Evolutionary conservation across 495 filamentous ascomycete genomes (phyloP).

Genomic region (Aspergillus mulundensis): DNA sequence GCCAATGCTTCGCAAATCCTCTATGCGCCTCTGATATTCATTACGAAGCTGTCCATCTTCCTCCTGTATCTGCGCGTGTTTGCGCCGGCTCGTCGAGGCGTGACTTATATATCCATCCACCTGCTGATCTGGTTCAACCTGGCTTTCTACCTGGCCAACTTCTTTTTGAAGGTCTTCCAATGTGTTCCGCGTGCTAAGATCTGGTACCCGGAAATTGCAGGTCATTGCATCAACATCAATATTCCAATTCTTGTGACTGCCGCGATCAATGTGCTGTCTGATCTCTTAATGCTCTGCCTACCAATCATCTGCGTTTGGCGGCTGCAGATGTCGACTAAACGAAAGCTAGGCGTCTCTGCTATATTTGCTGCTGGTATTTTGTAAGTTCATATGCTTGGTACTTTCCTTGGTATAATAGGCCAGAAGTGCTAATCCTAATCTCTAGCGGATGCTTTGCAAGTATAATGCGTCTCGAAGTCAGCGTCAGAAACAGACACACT

Average conservation of each 20-base stretch:
- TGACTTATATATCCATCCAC: slow-evolving; percentile 29
- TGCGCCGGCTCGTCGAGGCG: slow-evolving; percentile 22
- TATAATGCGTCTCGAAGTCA: slow-evolving; percentile 20
- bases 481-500: slow-evolving; percentile 10
- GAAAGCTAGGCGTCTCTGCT: slow-evolving; percentile 27
- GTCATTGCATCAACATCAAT: slow-evolving; percentile 29
- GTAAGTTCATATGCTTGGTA: slow-evolving; percentile 14
- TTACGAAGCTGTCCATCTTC: slow-evolving; percentile 38
- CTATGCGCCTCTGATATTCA: slow-evolving; percentile 34
- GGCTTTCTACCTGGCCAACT: slow-evolving; percentile 29
- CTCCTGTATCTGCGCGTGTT: slow-evolving; percentile 39
- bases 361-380: slow-evolving; percentile 36
- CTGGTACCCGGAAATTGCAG: slow-evolving; percentile 24
- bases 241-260: slow-evolving; percentile 30
- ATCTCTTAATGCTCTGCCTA: slow-evolving; percentile 35
- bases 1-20: slow-evolving; percentile 31
- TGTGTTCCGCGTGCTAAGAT: slow-evolving; percentile 29
- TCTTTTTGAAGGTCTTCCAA: slow-evolving; percentile 34
- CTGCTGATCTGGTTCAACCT: slow-evolving; percentile 29
- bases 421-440: neutral
- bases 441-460: slow-evolving; percentile 18
- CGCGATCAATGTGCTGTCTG: slow-evolving; percentile 33
- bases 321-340: slow-evolving; percentile 21
- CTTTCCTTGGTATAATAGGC: neutral
- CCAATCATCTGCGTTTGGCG: slow-evolving; percentile 33